Evolutionary conservation across 257 asterid species (phyloP).

Genomic region (Haberlea rhodopensis): DNA sequence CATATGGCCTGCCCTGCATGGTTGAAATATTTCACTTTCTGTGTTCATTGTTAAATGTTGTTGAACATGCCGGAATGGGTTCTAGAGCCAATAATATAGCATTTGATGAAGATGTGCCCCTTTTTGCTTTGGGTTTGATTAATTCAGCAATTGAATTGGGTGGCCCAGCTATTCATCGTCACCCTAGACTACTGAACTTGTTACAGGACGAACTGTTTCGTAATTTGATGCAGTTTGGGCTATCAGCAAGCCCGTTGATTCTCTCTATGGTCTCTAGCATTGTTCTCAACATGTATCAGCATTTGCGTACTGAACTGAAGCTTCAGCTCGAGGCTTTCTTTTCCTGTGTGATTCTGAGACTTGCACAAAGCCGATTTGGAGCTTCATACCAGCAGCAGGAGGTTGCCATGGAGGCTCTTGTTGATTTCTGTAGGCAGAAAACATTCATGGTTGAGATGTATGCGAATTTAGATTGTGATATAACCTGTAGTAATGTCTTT

Average conservation of each 20-base stretch:
- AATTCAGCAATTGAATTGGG: slow-evolving; percentile 92
- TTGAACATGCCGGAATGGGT: slow-evolving; percentile 72
- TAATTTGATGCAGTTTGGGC: slow-evolving; percentile 89
- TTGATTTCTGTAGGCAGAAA: slow-evolving; percentile 94
- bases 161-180: slow-evolving; percentile 66
- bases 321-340: slow-evolving; percentile 96
- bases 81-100: slow-evolving; percentile 76
- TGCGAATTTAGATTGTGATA: slow-evolving; percentile 92
- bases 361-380: slow-evolving; percentile 86
- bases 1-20: slow-evolving; percentile 95
- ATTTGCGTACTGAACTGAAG: slow-evolving; percentile 77
- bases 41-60: slow-evolving; percentile 82
- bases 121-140: slow-evolving; percentile 85
- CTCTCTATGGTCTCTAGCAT: slow-evolving; percentile 95
- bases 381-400: slow-evolving; percentile 97
- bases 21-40: slow-evolving; percentile 92
- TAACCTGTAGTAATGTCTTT: slow-evolving; percentile 88
- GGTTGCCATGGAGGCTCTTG: slow-evolving; percentile 98
- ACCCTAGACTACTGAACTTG: slow-evolving; percentile 84
- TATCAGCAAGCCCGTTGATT: slow-evolving; percentile 85
- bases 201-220: slow-evolving; percentile 91
- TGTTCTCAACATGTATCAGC: slow-evolving; percentile 82
- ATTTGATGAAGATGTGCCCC: slow-evolving; percentile 93
- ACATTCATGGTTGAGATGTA: slow-evolving; percentile 90
- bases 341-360: slow-evolving; percentile 90